Conservation (phyloP, 2,329 filamentous ascomycete species). For the Beauveria caledonica region DNA sequence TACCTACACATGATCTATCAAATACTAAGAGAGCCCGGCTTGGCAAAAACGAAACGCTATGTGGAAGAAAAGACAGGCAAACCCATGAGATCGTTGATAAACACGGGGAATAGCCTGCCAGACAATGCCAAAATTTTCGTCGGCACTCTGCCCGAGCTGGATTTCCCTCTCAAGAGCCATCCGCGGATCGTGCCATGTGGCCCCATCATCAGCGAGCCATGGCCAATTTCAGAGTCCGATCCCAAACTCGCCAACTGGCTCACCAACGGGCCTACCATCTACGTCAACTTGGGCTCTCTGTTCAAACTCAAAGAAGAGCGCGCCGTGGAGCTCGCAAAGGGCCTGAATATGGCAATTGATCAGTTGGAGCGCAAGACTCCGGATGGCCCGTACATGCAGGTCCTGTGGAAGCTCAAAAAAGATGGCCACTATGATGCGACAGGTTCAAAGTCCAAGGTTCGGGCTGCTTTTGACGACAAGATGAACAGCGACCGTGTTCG, state of each 20-base stretch:
- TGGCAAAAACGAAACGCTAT: constrained; percentile 11
- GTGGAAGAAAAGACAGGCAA: constrained; percentile 13
- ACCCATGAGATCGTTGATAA: constrained; percentile 16
- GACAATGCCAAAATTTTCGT: constrained; percentile 19
- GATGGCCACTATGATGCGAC: constrained; percentile 11
- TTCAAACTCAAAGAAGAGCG: constrained; percentile 23
- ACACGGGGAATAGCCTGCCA: constrained; percentile 16
- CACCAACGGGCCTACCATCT: constrained; percentile 30
- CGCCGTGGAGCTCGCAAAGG: constrained; percentile 30
- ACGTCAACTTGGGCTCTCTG: constrained; percentile 41
- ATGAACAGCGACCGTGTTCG: constrained; percentile 24
- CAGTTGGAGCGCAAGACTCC: constrained; percentile 8
- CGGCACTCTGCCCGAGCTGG: constrained; percentile 23
- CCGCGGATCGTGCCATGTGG: constrained; percentile 35
- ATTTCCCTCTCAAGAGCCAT: constrained; percentile 33
- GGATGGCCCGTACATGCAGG: constrained; percentile 14
- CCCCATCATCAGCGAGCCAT: constrained; percentile 33
- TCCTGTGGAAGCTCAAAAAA: constrained; percentile 29
- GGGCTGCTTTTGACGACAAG: constrained; percentile 18
- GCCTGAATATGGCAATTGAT: constrained; percentile 29
- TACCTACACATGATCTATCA: constrained; percentile 21
- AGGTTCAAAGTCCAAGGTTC: constrained; percentile 11
- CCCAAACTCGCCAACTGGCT: constrained; percentile 37
- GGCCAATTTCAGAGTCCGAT: constrained; percentile 27
- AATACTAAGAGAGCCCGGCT: constrained; percentile 13